Base-by-base conservation (phyloP, 2,329 filamentous ascomycete genomes). In the Colletotrichum horii region DNA sequence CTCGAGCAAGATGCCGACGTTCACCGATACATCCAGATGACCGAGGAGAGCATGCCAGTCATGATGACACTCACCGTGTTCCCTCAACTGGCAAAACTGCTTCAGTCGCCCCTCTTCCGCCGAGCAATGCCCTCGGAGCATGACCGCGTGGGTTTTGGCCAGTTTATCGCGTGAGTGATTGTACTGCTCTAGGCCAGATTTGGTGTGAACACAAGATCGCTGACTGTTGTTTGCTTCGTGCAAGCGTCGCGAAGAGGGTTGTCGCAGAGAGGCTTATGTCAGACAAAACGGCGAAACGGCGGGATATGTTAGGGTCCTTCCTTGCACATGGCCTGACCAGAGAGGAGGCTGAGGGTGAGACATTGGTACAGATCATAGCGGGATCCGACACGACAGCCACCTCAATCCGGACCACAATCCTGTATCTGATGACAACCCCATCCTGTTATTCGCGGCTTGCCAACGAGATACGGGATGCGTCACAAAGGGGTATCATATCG, bases 361-460 rank as follows among this genome's bases (percentile, higher is more conserved):
- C 84, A 7, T 72, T 85, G 4, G 81, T 78, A 32, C 82, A 83
- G 30, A 80, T 84, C 26, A 79, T 86, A 14, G 84, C 83, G 4
- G 85, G 84, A 36, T 81, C 82, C 22, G 85, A 87, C n/a, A 85
- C 85, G 9, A 80, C 81, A 3, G 81, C 85, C 1, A 82, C 79
- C 0, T 81, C 80, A 2, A 82, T 87, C 36, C 87, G 90, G 2
- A 83, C 87, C 15, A 88, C 86, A 1, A 76, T 92, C 64, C 84
- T 92, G 15, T 87, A 89, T 78, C 81, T 92, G 66, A 84, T 89
- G 8, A 89, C 86, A 1, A 88, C 86, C 43, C 89, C 89, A 0
- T 81, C 83, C 0, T 84, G 88, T 0, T 88, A 90, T 69, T 66
- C 78, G 4, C 86, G 85, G 6, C 82, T 93, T 0, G 86, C 88